These are phyloP conservation scores for Macroventuria anomochaeta DNA, from an alignment of 2,329 filamentous ascomycete genomes.

Conservation along the genomic window DNA sequence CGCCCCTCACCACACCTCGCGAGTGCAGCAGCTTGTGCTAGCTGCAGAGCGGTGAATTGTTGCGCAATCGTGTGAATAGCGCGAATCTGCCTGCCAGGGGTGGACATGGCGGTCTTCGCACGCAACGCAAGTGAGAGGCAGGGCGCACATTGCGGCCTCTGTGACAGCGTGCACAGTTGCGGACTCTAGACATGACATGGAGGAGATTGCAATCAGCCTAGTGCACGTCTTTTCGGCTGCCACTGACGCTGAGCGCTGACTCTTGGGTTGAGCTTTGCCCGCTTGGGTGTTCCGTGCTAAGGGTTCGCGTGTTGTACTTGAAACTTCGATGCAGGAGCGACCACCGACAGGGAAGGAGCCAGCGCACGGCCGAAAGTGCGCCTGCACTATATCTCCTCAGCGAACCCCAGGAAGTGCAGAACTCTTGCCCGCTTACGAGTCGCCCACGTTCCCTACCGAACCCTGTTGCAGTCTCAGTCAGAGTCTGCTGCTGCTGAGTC, in stretches of 20 bases:
- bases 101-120: constrained; percentile 3
- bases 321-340: constrained; percentile 28
- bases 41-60: constrained; percentile 14
- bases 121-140: constrained; percentile 1
- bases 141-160: constrained; percentile 4
- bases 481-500: constrained; percentile 18
- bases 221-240: constrained; percentile 14
- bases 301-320: constrained; percentile 32
- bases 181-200: constrained; percentile 17
- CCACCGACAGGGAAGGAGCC: constrained; percentile 14
- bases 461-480: constrained; percentile 13
- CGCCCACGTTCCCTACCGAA: constrained; percentile 14
- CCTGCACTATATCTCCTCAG: constrained; percentile 16
- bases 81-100: constrained; percentile 14
- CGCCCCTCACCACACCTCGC: neutral
- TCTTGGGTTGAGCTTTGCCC: constrained; percentile 5
- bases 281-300: constrained; percentile 17
- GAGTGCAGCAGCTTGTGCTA: constrained; percentile 9
- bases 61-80: constrained; percentile 19
- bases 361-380: constrained; percentile 13
- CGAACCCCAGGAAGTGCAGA: constrained; percentile 6
- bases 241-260: constrained; percentile 14
- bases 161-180: constrained; percentile 10
- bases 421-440: constrained; percentile 20
- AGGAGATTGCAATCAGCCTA: constrained; percentile 22